A percentile compares a stretch with the other conserved stretches of the same genome.
Evolutionary conservation across 306 rosid species (phyloP).

Genomic region (Malus sylvestris): DNA sequence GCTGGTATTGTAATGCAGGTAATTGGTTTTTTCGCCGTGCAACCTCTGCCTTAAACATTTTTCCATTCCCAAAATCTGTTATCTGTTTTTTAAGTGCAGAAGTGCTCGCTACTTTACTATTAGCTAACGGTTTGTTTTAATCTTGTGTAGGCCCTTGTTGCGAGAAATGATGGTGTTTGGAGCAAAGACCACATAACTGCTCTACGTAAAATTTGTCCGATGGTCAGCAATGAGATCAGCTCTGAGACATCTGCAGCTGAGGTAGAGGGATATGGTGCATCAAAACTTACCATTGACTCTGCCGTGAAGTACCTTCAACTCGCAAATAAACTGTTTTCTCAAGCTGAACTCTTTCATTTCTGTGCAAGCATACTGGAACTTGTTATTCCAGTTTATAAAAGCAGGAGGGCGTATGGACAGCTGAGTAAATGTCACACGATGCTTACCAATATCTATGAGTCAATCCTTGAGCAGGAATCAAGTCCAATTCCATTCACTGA

Average conservation of each 20-base stretch:
- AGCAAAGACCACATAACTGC: slow-evolving; percentile 89
- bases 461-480: slow-evolving; percentile 95
- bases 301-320: slow-evolving; percentile 97
- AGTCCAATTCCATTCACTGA: slow-evolving; percentile 95
- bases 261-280: slow-evolving; percentile 98
- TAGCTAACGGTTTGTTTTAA: slow-evolving; percentile 1
- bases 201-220: slow-evolving; percentile 90
- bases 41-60: background rate
- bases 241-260: slow-evolving; percentile 99
- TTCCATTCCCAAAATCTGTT: background rate
- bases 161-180: slow-evolving; percentile 99
- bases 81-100: background rate
- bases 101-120: background rate
- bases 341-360: slow-evolving; percentile 96
- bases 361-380: slow-evolving; percentile 96
- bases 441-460: slow-evolving; percentile 78
- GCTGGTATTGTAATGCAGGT: slow-evolving; percentile 99
- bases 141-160: slow-evolving; percentile 78
- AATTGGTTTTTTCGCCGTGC: slow-evolving; percentile 6
- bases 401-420: slow-evolving; percentile 89
- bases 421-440: slow-evolving; percentile 86
- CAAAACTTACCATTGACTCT: slow-evolving; percentile 88
- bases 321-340: slow-evolving; percentile 93
- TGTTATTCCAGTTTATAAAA: slow-evolving; percentile 89
- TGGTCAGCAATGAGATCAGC: slow-evolving; percentile 90